Evolutionary conservation across 2,329 filamentous ascomycete species (phyloP).

Genomic region (Penicillium crustosum): DNA sequence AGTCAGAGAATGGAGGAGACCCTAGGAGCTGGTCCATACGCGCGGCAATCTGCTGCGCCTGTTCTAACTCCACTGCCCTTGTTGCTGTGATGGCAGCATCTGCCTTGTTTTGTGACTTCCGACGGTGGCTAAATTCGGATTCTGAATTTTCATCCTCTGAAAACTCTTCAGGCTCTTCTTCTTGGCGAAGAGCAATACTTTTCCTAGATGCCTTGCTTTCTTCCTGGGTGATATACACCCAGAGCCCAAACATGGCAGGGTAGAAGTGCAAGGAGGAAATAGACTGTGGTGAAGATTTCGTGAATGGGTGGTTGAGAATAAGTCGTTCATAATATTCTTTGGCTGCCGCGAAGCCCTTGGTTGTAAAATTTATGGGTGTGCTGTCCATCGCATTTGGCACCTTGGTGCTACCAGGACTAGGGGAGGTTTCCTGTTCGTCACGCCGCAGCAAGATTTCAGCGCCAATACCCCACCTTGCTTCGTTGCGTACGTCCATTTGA

Average conservation of each 20-base stretch:
- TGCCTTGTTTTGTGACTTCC: constrained; percentile 39
- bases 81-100: constrained; percentile 36
- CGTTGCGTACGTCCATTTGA: constrained; percentile 66
- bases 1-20: constrained; percentile 68
- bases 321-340: constrained; percentile 74
- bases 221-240: constrained; percentile 72
- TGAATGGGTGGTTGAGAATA: constrained; percentile 73
- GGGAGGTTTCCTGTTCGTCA: constrained; percentile 29
- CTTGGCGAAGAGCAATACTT: constrained; percentile 32
- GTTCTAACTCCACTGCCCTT: constrained; percentile 54
- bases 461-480: constrained; percentile 77
- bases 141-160: constrained; percentile 36
- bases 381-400: neutral
- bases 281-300: constrained; percentile 57
- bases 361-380: constrained; percentile 37
- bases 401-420: constrained; percentile 1
- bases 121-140: constrained; percentile 21
- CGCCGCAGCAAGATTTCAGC: constrained; percentile 76
- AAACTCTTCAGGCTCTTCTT: constrained; percentile 25
- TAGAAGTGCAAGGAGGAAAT: constrained; percentile 75
- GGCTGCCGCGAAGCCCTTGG: constrained; percentile 56
- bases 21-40: constrained; percentile 71
- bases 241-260: constrained; percentile 74
- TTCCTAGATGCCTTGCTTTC: constrained; percentile 54
- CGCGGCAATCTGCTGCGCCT: constrained; percentile 62